These are phyloP conservation scores for Closterium sp. DNA, from an alignment of 139 green algal species.

Conservation along the genomic window DNA sequence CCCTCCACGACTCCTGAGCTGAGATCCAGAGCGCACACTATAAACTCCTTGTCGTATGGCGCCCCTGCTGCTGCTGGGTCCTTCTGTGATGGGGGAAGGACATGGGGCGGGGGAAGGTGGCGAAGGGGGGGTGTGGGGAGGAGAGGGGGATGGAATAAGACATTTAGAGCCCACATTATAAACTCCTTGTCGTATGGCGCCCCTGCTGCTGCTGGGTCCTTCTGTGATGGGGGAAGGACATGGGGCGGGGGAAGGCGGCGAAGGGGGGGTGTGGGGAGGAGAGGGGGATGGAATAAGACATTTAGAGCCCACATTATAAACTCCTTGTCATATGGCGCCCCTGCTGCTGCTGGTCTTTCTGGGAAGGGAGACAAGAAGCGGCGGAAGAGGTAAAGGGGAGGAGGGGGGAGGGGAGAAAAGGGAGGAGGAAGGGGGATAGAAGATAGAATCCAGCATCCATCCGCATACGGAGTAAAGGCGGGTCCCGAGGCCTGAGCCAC, in stretches of 20 bases:
- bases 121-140: too few species aligned
- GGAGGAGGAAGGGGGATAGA: too few species aligned
- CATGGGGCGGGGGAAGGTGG: too few species aligned
- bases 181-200: constrained; percentile 57
- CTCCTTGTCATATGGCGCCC: constrained; percentile 53
- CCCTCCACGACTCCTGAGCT: constrained; percentile 75
- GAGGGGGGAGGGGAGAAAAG: too few species aligned
- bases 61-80: constrained; percentile 3
- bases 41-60: constrained; percentile 56
- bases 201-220: not conserved
- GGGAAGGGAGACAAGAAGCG: not conserved
- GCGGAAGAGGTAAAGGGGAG: too few species aligned
- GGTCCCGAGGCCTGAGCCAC: too few species aligned
- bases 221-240: not conserved
- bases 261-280: not conserved
- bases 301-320: constrained; percentile 72
- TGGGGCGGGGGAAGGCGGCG: not conserved
- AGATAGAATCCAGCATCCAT: too few species aligned
- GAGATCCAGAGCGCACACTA: constrained; percentile 75
- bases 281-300: constrained; percentile 62
- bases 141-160: constrained; percentile 54
- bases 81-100: not conserved
- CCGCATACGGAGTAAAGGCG: too few species aligned
- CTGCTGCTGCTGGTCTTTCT: constrained; percentile 5
- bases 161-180: constrained; percentile 71